Base-by-base conservation (phyloP, 306 rosid species). In the Prunus fruticosa region DNA sequence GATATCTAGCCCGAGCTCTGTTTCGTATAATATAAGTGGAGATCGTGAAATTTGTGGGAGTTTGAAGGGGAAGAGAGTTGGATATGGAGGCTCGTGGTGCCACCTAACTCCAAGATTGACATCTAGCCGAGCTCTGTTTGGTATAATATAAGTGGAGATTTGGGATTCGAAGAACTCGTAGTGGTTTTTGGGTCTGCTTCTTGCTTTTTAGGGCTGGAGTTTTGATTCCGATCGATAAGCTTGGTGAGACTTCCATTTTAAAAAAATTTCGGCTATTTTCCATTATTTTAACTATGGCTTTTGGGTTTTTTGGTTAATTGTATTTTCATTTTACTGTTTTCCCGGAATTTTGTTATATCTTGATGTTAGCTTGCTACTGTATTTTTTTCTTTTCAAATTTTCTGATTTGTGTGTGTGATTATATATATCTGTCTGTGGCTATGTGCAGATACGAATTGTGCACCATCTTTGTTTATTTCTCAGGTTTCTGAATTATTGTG, bases 401-500 rank as follows among this genome's bases (percentile, higher is more conserved):
- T 25, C 4, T 25, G 65, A 15, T 15, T 43, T 63, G 22, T 30
- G 15, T 61, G 41, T 27, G 4, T 27, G 43, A 27, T 56, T 61
- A 27, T 27, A 16, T 28, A 13, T 16, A 13, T 57, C 3, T 58
- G 46, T n/a, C 45, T 62, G 43, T n/a, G 19, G 38, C 27, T 57
- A 2, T n/a, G 9, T 76, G 64, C 52, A 10, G 32, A 46, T 52
- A 10, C 19, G 12, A 45, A 19, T 18, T 57, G 72, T 19, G 67
- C 5, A 22, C 12, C 32, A 11, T 82, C 63, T 78, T 45, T 20
- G 12, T 74, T 58, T 47, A 2, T 27, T 52, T 80, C 9, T 49
- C 86, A 93, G 89, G 87, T 69, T 5, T 86, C 34, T 75, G 79
- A 86, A 71, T 72, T 27, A 45, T 60, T 28, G 61, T 45, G 75